Conservation (phyloP, 345 rosid species). For the Populus euphratica region DNA sequence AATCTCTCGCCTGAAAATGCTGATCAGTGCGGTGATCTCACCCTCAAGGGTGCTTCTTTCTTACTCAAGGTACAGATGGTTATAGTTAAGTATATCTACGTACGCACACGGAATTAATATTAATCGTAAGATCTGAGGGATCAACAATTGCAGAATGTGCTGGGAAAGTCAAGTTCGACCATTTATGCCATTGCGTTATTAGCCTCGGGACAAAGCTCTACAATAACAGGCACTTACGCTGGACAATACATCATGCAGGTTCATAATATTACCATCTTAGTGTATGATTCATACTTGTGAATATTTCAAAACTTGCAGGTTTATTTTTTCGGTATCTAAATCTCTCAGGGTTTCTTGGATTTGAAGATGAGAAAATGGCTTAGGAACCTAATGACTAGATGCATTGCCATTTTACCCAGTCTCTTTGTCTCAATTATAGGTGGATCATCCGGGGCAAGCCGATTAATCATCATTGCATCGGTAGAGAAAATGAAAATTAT, state of each 20-base stretch:
- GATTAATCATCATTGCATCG: conserved; percentile 63
- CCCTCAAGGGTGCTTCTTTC: neutral
- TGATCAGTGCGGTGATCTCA: neutral
- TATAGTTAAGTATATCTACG: neutral
- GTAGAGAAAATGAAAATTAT: conserved; percentile 20
- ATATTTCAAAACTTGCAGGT: too few species aligned
- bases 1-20: neutral
- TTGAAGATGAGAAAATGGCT: conserved; percentile 50
- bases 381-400: conserved; percentile 55
- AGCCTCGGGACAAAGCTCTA: conserved; percentile 61
- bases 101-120: too few species aligned
- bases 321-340: too few species aligned
- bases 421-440: conserved; percentile 53
- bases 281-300: too few species aligned
- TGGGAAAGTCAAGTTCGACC: conserved; percentile 44
- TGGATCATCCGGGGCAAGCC: conserved; percentile 56
- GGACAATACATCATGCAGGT: conserved; percentile 49
- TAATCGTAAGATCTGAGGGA: neutral
- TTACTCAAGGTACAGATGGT: neutral
- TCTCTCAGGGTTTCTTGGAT: conserved; percentile 53
- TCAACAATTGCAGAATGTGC: conserved; percentile 33
- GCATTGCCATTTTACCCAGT: conserved; percentile 59
- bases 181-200: conserved; percentile 48
- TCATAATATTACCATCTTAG: too few species aligned
- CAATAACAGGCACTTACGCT: conserved; percentile 59